Base-by-base conservation (phyloP, 768 basidiomycete species). In the Tulasnella sp. region DNA sequence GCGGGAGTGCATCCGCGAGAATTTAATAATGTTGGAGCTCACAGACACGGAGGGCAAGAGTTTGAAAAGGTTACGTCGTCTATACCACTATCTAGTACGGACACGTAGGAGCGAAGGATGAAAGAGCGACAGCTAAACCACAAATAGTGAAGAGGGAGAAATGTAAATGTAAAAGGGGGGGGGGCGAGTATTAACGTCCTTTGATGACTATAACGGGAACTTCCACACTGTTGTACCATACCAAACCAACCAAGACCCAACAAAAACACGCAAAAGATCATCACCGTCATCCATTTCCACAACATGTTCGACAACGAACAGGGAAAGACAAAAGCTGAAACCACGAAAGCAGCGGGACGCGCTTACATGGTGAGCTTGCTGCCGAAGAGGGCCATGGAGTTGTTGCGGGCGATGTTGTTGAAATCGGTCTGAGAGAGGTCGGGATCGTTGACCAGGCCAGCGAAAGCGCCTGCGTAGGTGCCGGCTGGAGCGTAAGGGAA, bases 401-500 rank as follows among this genome's bases (percentile, higher is more conserved):
- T 79, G 78, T 79, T 72, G 40, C n/a, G 40, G 8, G 34, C 1
- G 71, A 79, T 79, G 44, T 18, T 34, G 39, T 7, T 38, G 31
- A 73, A 1, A 10, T 78, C 12, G 38, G 52, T n/a, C 16, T 48
- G 39, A 34, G 4, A 74, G 38, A 79, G 24, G 71, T 72, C 36
- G 24, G 78, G 38, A 52, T 72, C 78, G 71, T 27, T 73, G 46
- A 74, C 27, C 7, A 79, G 24, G 5, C 71, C 78, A 6, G 24
- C 16, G 36, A 74, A 34, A 24, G 78, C 40, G 31, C 39, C 39
- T 2, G 44, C 19, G 56, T 79, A 79, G n/a, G 39, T 72, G 40
- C 73, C 40, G 44, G 73, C 36, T 6, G 78, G 78, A 14, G 78
- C 78, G 31, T 73, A 79, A 21, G 78, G 78, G 73, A 27, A 79